phyloP scores from a whole-genome alignment of 2,329 filamentous ascomycete species.

The Hypoxylon sp. region DNA sequence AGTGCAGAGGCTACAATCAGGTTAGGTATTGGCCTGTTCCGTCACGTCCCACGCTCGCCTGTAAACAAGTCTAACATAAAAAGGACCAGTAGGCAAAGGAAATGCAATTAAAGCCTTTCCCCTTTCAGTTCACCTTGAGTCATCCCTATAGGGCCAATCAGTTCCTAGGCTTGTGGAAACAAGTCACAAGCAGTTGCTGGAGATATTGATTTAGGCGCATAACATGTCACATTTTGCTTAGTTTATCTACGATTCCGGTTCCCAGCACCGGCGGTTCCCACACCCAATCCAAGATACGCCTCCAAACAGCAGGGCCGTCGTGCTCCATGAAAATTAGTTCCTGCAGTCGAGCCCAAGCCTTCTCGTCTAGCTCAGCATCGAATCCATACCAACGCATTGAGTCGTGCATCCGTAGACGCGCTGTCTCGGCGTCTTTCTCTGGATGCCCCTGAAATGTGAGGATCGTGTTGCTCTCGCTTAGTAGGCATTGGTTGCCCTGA shows the following conservation, averaged over 20 bases:
- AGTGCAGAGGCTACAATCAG: too few relatives aligned
- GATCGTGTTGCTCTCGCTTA: slow-evolving; percentile 58
- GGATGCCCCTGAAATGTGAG: slow-evolving; percentile 63
- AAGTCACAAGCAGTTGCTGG: neutral
- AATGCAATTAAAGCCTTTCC: too few relatives aligned
- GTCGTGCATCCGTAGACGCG: slow-evolving; percentile 57
- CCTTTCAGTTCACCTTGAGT: too few relatives aligned
- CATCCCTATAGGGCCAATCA: too few relatives aligned
- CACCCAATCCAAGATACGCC: slow-evolving; percentile 51
- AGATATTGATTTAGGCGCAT: neutral
- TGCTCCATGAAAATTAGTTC: slow-evolving; percentile 53
- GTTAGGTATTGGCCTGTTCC: too few relatives aligned
- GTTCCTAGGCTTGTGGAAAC: neutral
- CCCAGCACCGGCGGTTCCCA: slow-evolving; percentile 31
- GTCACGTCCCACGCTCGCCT: too few relatives aligned
- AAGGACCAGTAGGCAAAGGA: too few relatives aligned
- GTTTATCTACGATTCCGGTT: slow-evolving; percentile 21
- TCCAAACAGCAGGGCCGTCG: slow-evolving; percentile 58
- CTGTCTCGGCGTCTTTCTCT: slow-evolving; percentile 59
- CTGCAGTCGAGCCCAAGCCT: slow-evolving; percentile 50
- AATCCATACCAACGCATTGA: slow-evolving; percentile 57
- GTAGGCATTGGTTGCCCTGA: slow-evolving; percentile 57
- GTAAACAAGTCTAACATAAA: too few relatives aligned
- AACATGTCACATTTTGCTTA: slow-evolving; percentile 27
- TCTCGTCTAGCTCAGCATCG: slow-evolving; percentile 51